Conservation (phyloP, 2,329 filamentous ascomycete genomes). For the Paraphoma sp. region DNA sequence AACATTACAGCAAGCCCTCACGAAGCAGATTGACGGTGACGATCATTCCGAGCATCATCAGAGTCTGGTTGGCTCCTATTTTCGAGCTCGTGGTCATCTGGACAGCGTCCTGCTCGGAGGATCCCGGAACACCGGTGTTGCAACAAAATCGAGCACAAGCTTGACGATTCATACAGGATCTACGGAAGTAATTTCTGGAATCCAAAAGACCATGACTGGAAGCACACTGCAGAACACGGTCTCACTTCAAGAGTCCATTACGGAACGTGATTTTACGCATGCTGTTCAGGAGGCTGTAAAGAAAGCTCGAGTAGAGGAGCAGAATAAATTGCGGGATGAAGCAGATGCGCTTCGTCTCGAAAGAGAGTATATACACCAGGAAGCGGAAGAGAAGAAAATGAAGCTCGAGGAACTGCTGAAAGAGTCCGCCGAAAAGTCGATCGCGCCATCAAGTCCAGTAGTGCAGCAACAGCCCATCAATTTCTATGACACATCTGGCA, state of each 20-base stretch:
- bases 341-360: neutral
- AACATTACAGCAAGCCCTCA: constrained; percentile 35
- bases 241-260: neutral
- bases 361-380: neutral
- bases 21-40: constrained; percentile 48
- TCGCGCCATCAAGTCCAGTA: neutral
- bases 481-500: constrained; percentile 17
- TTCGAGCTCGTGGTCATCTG: constrained; percentile 19
- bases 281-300: constrained; percentile 47
- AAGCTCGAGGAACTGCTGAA: too few species aligned
- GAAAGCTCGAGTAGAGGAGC: constrained; percentile 19
- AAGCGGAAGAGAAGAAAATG: neutral
- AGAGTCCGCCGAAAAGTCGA: neutral
- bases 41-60: constrained; percentile 37
- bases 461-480: constrained; percentile 9
- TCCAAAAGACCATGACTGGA: neutral
- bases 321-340: neutral
- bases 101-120: constrained; percentile 20
- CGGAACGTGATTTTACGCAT: constrained; percentile 22
- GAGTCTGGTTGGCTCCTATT: constrained; percentile 34
- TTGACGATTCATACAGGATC: neutral
- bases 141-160: neutral
- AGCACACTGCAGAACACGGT: neutral
- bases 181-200: neutral
- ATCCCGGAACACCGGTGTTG: neutral